Conservation (phyloP, 257 asterid species). For the Capsicum chinense region DNA sequence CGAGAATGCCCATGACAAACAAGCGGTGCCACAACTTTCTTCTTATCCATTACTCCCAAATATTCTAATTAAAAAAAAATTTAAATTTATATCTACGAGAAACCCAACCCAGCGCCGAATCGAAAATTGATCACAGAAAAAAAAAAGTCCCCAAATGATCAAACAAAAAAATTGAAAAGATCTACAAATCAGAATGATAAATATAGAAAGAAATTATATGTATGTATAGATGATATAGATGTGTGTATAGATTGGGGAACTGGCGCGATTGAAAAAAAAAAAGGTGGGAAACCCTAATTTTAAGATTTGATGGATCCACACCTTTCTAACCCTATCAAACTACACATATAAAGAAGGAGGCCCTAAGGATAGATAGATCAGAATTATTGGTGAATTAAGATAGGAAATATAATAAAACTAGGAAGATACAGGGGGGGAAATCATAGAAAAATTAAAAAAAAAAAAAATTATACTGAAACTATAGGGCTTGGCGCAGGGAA, state of each 20-base stretch:
- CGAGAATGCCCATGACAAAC: constrained; percentile 99
- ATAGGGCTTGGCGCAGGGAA: constrained; percentile 82
- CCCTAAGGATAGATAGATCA: constrained; percentile 37
- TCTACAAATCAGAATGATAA: constrained; percentile 37
- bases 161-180: constrained; percentile 25
- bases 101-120: constrained; percentile 31
- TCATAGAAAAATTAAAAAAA: constrained; percentile 29
- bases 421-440: neutral
- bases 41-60: constrained; percentile 73
- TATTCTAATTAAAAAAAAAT: constrained; percentile 30
- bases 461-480: constrained; percentile 44
- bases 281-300: constrained; percentile 73
- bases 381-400: constrained; percentile 29
- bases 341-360: neutral
- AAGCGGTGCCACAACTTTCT: constrained; percentile 84
- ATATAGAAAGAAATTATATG: constrained; percentile 33
- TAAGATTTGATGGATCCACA: constrained; percentile 58
- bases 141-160: constrained; percentile 28
- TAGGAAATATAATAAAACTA: constrained; percentile 13
- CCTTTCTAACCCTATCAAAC: constrained; percentile 60
- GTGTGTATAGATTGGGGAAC: constrained; percentile 24
- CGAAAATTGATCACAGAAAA: constrained; percentile 33
- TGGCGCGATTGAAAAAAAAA: constrained; percentile 60
- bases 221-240: constrained; percentile 34
- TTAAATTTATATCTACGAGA: constrained; percentile 29